Conservation (phyloP, 257 asterid genomes). For the Primulina huaijiensis region DNA sequence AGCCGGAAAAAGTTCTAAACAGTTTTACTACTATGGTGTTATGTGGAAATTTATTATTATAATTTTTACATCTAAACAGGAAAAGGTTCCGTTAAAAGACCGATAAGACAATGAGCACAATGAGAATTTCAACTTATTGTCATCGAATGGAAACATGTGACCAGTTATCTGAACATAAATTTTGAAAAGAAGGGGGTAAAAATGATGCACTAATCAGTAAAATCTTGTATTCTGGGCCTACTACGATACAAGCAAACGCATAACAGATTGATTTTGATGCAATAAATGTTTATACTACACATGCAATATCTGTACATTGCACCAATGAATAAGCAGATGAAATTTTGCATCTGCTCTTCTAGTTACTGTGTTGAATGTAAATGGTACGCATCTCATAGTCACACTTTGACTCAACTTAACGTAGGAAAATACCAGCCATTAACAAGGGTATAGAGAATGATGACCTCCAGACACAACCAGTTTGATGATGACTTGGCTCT, state of each 20-base stretch:
- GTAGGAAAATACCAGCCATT: slow-evolving; percentile 7
- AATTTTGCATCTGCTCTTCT: background rate
- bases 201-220: background rate
- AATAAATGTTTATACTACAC: background rate
- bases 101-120: background rate
- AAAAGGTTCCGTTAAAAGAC: background rate
- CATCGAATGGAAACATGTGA: background rate
- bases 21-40: background rate
- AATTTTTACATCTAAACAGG: background rate
- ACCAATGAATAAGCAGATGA: background rate
- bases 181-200: background rate
- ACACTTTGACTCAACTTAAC: background rate
- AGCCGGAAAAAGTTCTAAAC: background rate
- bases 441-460: background rate
- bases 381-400: background rate
- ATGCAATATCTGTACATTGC: background rate
- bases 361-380: background rate
- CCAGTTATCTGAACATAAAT: background rate
- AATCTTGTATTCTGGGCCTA: background rate
- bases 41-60: background rate
- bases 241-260: background rate
- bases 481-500: background rate
- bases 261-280: background rate
- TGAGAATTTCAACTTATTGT: background rate
- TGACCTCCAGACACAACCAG: slow-evolving; percentile 2